Base-by-base conservation (phyloP, 2,329 filamentous ascomycete genomes). In the Trichoderma asperellum region DNA sequence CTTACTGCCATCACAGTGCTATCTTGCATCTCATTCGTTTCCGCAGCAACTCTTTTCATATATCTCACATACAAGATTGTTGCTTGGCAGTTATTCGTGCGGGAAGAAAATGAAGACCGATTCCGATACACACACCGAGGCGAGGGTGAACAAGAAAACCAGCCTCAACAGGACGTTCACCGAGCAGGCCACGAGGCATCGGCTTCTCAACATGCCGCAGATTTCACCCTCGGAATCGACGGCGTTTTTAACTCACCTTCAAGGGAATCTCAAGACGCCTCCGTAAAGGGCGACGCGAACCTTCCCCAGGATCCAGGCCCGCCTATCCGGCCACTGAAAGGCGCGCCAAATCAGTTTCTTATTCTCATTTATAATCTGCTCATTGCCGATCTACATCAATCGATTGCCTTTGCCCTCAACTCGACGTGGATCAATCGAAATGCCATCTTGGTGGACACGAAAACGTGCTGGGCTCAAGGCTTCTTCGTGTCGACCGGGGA, bases 291-390 rank as follows among this genome's bases (percentile, higher is more conserved):
- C 2, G 62, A 69, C 4, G 34, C n/a, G 3, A 47, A 67, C 4
- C 32, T 49, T 27, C 64, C 37, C 4, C 49, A 63, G 32, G 52
- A 61, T 8, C 35, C 18, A 10, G 29, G 58, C 53, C 68, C 68
- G 0, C 49, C 68, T 12, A 53, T 69, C 14, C 65, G 59, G n/a
- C 73, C 75, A 14, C 62, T 76, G 32, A 77, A 75, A 49, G 78
- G 80, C 24, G 79, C 82, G 6, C 84, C 84, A 0, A 92, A 91
- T 72, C 90, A 92, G 77, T 91, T 92, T 74, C 83, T 92, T 34
- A 81, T 92, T 0, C 82, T 92, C 5, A 89, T 92, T 69, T 87
- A 91, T 76, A 92, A 92, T 75, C 84, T 92, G 0, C 81, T 92
- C 5, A 79, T 91, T 27, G 89, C 90, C 70, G 90, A 92, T 73